Evolutionary conservation across 495 filamentous ascomycete genomes (phyloP).

Genomic region (Penicillium paxilli): DNA sequence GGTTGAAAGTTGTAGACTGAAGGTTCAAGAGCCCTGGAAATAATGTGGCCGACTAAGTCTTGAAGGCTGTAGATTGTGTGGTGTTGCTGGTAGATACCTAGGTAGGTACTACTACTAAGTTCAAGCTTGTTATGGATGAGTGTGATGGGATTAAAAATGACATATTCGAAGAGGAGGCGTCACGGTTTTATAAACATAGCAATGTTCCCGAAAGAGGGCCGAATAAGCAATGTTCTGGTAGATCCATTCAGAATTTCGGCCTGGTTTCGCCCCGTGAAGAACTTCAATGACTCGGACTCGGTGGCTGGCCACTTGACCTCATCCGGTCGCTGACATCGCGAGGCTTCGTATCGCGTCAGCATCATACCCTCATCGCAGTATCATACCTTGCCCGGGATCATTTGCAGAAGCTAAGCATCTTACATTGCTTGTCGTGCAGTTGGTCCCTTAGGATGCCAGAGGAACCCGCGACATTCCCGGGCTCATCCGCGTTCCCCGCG

Average conservation of each 20-base stretch:
- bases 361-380: too few relatives aligned
- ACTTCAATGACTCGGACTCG: background rate
- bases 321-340: background rate
- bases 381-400: background rate
- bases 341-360: slow-evolving; percentile 4
- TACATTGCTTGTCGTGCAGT: background rate
- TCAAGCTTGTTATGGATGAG: too few relatives aligned
- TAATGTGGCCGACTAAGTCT: too few relatives aligned
- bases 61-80: background rate
- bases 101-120: too few relatives aligned
- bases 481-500: background rate
- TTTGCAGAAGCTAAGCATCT: too few relatives aligned
- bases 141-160: too few relatives aligned
- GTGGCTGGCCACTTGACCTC: background rate
- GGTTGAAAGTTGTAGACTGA: background rate
- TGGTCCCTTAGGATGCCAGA: slow-evolving; percentile 12
- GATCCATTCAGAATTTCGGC: background rate
- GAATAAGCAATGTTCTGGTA: background rate
- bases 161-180: too few relatives aligned
- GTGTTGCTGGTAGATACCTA: too few relatives aligned
- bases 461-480: slow-evolving; percentile 2
- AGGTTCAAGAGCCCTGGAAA: too few relatives aligned
- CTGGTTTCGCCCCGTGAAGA: background rate
- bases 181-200: too few relatives aligned
- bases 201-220: background rate